Conservation (phyloP, 768 basidiomycete species). For the Cyclocybe cylindracea region DNA sequence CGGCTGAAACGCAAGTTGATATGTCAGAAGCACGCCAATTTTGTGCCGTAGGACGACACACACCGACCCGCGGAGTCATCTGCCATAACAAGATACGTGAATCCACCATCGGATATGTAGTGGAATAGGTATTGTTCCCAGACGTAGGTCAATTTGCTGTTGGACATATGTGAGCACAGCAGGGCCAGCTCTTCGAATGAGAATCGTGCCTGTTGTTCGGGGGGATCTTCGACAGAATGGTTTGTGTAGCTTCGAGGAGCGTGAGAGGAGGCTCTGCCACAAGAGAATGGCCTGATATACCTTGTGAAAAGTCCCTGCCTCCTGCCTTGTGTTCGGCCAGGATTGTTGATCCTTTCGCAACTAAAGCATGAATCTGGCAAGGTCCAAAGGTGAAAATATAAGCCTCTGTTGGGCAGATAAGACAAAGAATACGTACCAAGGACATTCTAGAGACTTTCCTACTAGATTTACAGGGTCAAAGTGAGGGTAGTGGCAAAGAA, state of each 20-base stretch:
- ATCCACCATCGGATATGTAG: slow-evolving; percentile 87
- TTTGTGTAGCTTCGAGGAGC: slow-evolving; percentile 64
- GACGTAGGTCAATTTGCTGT: slow-evolving; percentile 80
- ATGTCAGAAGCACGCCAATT: slow-evolving; percentile 3
- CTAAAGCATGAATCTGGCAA: slow-evolving; percentile 76
- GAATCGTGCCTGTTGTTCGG: slow-evolving; percentile 70
- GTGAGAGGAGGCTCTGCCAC: background rate
- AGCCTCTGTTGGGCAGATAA: too few relatives aligned
- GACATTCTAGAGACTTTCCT: background rate
- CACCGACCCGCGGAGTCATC: slow-evolving; percentile 91
- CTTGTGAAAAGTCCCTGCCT: slow-evolving; percentile 87
- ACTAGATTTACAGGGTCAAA: too few relatives aligned
- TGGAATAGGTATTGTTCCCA: slow-evolving; percentile 96
- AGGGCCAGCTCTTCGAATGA: background rate
- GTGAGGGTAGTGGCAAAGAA: too few relatives aligned
- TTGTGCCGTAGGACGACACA: slow-evolving; percentile 19
- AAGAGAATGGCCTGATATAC: slow-evolving; percentile 35
- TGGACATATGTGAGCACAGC: slow-evolving; percentile 3
- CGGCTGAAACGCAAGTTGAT: slow-evolving; percentile 45
- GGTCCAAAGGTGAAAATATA: too few relatives aligned
- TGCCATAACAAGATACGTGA: slow-evolving; percentile 91
- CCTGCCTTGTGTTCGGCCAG: slow-evolving; percentile 87
- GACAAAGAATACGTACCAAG: background rate
- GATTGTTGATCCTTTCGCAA: slow-evolving; percentile 75
- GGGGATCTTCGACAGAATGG: slow-evolving; percentile 93